Evolutionary conservation across 2,329 filamentous ascomycete genomes (phyloP).

Genomic region (Pochonia chlamydosporia): DNA sequence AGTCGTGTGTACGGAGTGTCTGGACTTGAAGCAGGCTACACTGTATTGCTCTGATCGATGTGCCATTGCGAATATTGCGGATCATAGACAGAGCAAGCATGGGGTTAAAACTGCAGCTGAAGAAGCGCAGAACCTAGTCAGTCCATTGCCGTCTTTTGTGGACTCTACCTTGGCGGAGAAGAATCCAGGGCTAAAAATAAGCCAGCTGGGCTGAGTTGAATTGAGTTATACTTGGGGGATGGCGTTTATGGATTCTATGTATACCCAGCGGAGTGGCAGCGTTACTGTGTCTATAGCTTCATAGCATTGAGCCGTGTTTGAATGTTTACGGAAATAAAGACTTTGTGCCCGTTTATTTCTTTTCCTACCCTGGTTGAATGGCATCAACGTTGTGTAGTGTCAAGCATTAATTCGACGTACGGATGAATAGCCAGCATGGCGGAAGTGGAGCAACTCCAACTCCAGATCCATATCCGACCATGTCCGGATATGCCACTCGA

Average conservation of each 20-base stretch:
- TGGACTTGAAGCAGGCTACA: conserved; percentile 28
- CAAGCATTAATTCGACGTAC: no score
- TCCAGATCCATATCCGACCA: conserved; percentile 3
- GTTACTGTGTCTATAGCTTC: no score
- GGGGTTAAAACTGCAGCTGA: conserved; percentile 19
- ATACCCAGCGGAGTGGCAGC: no score
- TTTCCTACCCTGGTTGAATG: no score
- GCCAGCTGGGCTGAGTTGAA: conserved; percentile 9
- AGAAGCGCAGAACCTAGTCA: conserved; percentile 16
- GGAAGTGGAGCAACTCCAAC: not conserved
- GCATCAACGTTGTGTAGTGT: no score
- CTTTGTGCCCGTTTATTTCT: no score
- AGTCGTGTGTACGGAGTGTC: conserved; percentile 37
- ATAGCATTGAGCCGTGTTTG: no score
- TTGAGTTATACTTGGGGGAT: no score
- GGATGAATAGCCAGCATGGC: no score
- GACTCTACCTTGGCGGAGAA: conserved; percentile 22
- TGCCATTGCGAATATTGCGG: conserved; percentile 33
- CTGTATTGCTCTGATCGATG: conserved; percentile 38
- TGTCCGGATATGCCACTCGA: conserved; percentile 2
- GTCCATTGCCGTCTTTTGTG: conserved; percentile 18
- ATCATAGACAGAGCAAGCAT: conserved; percentile 30
- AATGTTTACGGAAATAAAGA: no score
- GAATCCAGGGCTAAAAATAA: conserved; percentile 27
- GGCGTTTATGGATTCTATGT: no score